Percentiles rank a stretch among this genome's conserved stretches.
Conservation (phyloP, 805 yeast species). For the Isabelozyma pseudorhagii region DNA sequence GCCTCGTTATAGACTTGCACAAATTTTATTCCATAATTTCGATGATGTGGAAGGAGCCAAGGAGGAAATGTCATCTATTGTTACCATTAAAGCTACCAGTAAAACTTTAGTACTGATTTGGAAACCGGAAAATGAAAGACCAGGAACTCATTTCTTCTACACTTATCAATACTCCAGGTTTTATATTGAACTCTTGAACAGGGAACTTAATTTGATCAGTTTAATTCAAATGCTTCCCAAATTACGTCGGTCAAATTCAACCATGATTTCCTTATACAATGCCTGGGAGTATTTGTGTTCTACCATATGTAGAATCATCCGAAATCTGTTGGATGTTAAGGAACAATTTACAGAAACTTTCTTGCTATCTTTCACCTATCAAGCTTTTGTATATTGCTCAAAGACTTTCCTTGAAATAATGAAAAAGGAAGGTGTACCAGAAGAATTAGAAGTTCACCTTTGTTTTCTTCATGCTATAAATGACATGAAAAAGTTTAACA, state of each 20-base stretch:
- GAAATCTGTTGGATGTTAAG: conserved; percentile 41
- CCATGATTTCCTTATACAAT: conserved; percentile 61
- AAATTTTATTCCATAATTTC: conserved; percentile 53
- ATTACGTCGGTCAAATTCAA: conserved; percentile 72
- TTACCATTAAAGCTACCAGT: conserved; percentile 62
- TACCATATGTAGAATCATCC: conserved; percentile 48
- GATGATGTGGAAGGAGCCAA: conserved; percentile 53
- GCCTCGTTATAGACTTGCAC: conserved; percentile 71
- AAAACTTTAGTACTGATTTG: conserved; percentile 81
- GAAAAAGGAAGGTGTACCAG: conserved; percentile 30
- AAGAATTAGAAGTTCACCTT: conserved; percentile 34
- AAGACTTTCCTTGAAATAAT: conserved; percentile 24
- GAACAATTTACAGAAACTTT: conserved; percentile 49
- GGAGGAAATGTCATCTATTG: conserved; percentile 59
- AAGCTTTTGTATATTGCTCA: conserved; percentile 40
- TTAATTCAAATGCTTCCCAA: conserved; percentile 64
- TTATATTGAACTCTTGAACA: conserved; percentile 53
- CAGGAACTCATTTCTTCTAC: conserved; percentile 89
- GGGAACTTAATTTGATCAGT: conserved; percentile 54
- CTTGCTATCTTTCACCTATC: conserved; percentile 43
- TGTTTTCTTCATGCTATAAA: conserved; percentile 48
- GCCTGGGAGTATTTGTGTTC: conserved; percentile 67
- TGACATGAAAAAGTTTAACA: conserved; percentile 68
- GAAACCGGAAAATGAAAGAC: conserved; percentile 89
- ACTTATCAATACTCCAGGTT: conserved; percentile 66